phyloP scores from a whole-genome alignment of 345 rosid species.

The Limnanthes douglasii region DNA sequence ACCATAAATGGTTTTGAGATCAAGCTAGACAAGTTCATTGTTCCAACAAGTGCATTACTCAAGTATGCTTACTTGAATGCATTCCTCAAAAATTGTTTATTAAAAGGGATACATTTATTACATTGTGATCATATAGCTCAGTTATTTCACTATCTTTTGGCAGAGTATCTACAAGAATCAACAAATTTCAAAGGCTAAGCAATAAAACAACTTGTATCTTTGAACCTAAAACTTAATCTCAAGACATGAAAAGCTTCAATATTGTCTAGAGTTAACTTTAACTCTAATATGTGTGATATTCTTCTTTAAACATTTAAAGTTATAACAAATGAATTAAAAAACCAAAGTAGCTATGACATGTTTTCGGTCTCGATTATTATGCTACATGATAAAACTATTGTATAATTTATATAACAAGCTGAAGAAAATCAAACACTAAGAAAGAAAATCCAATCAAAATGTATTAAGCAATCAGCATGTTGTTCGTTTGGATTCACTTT shows the following conservation, averaged over 20 bases:
- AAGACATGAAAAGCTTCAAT: conserved; percentile 58
- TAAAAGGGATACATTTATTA: conserved; percentile 69
- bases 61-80: conserved; percentile 44
- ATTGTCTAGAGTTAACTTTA: conserved; percentile 29
- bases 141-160: conserved; percentile 64
- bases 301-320: conserved; percentile 49
- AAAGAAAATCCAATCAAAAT: neutral
- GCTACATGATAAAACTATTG: conserved; percentile 61
- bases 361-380: conserved; percentile 57
- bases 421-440: conserved; percentile 39
- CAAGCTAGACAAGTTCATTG: conserved; percentile 54
- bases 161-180: conserved; percentile 41
- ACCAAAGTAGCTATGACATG: conserved; percentile 59
- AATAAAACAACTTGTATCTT: conserved; percentile 31
- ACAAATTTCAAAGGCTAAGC: neutral
- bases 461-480: neutral
- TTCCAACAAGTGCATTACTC: conserved; percentile 60
- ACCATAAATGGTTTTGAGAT: conserved; percentile 1
- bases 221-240: conserved; percentile 67
- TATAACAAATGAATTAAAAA: conserved; percentile 63
- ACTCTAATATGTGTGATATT: conserved; percentile 54
- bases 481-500: conserved; percentile 1
- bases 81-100: conserved; percentile 49
- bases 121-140: conserved; percentile 58
- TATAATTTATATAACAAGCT: conserved; percentile 23